These are phyloP conservation scores for Vaccinium darrowii DNA, from an alignment of 148 eudicot species.

Conservation along the genomic window DNA sequence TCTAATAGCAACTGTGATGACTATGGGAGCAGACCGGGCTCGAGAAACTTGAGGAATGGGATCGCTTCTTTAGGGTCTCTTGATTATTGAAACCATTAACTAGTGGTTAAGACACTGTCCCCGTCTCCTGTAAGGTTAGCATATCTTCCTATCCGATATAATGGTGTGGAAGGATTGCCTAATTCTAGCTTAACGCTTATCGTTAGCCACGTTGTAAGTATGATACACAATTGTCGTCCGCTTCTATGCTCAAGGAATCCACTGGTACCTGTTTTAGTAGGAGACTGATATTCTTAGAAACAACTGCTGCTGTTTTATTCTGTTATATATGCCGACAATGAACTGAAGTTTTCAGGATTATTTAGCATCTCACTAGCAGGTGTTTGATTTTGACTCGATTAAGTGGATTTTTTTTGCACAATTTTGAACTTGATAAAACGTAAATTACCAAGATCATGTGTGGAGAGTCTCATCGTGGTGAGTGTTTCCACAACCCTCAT, in stretches of 20 bases:
- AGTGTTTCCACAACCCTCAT: not conserved
- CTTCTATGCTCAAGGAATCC: not conserved
- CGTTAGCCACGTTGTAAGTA: conserved; percentile 22
- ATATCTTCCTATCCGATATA: conserved; percentile 7
- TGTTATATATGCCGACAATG: not conserved
- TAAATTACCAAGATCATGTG: not conserved
- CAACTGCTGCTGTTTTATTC: conserved; percentile 18
- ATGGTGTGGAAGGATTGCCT: conserved; percentile 15
- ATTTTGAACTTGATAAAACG: not conserved
- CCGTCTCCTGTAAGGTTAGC: conserved; percentile 6
- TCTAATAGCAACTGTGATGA: conserved; percentile 47
- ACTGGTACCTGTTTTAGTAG: not conserved
- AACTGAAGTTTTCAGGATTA: conserved; percentile 3
- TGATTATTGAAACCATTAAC: conserved; percentile 30
- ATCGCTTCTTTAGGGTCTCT: conserved; percentile 44
- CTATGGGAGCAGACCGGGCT: conserved; percentile 36
- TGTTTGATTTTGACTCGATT: no score
- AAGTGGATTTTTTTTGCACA: not conserved
- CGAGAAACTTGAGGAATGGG: conserved; percentile 38
- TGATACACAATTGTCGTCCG: not conserved
- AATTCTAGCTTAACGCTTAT: conserved; percentile 12
- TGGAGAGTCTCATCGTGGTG: not conserved
- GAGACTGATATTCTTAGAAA: conserved; percentile 3
- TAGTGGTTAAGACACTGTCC: not conserved
- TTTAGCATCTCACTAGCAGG: not conserved